These are phyloP conservation scores for Chrysanthemum makinoi DNA, from an alignment of 129 eudicot species.

Conservation along the genomic window DNA sequence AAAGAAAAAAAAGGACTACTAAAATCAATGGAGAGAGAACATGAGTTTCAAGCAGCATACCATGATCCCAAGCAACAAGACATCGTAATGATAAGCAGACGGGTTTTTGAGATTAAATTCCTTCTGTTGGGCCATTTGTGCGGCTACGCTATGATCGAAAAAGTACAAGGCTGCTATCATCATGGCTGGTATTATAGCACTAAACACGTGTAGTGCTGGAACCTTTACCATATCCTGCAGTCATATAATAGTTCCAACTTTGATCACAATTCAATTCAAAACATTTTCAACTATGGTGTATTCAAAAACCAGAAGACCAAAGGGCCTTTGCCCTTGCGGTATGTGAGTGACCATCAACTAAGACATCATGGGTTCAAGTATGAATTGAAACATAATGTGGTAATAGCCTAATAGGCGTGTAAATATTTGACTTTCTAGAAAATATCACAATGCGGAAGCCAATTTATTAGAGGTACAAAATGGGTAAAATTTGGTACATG, in stretches of 20 bases:
- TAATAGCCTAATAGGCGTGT: no score
- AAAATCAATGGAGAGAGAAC: background rate
- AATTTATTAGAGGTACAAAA: background rate
- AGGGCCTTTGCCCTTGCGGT: no score
- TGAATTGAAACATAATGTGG: no score
- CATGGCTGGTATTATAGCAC: slow-evolving; percentile 78
- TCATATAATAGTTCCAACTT: slow-evolving; percentile 6
- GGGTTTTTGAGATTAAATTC: slow-evolving; percentile 95
- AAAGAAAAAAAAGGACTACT: background rate
- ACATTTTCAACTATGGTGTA: background rate
- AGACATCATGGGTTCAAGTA: no score
- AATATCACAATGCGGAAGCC: background rate
- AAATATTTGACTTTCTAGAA: no score
- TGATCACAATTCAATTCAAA: background rate
- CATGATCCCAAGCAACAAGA: slow-evolving; percentile 84
- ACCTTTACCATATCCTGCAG: slow-evolving; percentile 85
- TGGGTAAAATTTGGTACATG: background rate
- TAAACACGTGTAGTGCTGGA: slow-evolving; percentile 64
- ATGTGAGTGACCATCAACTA: no score
- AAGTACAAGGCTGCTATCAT: slow-evolving; percentile 97
- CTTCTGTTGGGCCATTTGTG: slow-evolving; percentile 93
- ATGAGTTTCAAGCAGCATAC: slow-evolving; percentile 34
- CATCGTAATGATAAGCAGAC: slow-evolving; percentile 82
- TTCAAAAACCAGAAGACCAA: background rate
- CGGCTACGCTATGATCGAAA: slow-evolving; percentile 96